Evolutionary conservation across 148 eudicot species (phyloP).

Genomic region (Cornus florida): DNA sequence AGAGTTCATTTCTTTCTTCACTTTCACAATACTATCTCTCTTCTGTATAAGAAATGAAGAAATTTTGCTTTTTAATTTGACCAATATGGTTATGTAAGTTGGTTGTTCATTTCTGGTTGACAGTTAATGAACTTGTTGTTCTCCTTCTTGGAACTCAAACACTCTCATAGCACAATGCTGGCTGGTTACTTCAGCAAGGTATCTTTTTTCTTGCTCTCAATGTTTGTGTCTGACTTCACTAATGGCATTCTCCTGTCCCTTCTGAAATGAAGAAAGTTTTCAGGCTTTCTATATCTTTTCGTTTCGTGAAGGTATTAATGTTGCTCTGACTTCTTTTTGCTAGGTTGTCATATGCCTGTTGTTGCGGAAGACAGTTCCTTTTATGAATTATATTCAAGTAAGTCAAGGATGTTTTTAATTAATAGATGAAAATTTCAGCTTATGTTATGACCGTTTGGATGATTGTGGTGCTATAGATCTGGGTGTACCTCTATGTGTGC

Average conservation of each 20-base stretch:
- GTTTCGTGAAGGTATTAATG: neutral
- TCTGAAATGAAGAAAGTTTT: neutral
- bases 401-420: constrained; percentile 21
- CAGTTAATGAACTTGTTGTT: constrained; percentile 84
- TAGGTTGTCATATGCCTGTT: constrained; percentile 88
- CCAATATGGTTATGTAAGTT: constrained; percentile 9
- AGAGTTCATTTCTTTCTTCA: neutral
- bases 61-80: neutral
- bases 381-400: constrained; percentile 85
- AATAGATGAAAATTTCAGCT: neutral
- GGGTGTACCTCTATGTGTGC: neutral
- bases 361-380: constrained; percentile 78
- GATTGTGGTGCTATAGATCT: neutral
- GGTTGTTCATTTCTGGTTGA: constrained; percentile 15
- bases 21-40: neutral
- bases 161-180: constrained; percentile 69
- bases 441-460: neutral
- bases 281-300: too few relatives aligned
- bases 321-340: neutral
- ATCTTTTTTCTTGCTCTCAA: constrained; percentile 11
- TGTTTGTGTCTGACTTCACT: neutral
- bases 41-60: neutral
- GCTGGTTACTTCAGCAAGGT: constrained; percentile 99
- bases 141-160: constrained; percentile 78
- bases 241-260: neutral